These are phyloP conservation scores for Ambrosiella beaveri DNA, from an alignment of 2,329 filamentous ascomycete species.

Conservation along the genomic window DNA sequence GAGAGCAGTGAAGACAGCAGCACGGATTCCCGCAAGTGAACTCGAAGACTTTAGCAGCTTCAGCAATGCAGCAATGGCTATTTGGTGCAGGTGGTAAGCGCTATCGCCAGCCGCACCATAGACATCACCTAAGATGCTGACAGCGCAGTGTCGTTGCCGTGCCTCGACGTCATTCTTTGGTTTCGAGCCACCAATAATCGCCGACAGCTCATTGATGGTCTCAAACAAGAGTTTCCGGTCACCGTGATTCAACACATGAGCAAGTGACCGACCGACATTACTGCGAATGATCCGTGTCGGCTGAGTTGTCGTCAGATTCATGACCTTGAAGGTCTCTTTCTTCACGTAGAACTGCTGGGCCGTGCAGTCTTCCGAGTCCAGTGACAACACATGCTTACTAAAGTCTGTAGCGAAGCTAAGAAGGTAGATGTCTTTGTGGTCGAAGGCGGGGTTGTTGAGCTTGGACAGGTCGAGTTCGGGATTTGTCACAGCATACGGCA, in stretches of 20 bases:
- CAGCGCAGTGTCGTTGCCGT: slow-evolving; percentile 70
- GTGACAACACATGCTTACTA: slow-evolving; percentile 56
- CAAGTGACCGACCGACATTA: slow-evolving; percentile 71
- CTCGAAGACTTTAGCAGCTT: slow-evolving; percentile 67
- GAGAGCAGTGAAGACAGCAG: slow-evolving; percentile 57
- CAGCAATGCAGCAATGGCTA: slow-evolving; percentile 54
- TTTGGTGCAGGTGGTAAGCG: slow-evolving; percentile 63
- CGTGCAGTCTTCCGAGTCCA: slow-evolving; percentile 65
- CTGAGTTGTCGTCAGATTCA: slow-evolving; percentile 63
- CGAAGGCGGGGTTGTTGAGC: slow-evolving; percentile 72
- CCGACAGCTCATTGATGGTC: slow-evolving; percentile 74
- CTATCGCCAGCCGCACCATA: slow-evolving; percentile 90
- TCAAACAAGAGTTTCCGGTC: slow-evolving; percentile 88
- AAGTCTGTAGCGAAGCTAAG: slow-evolving; percentile 75
- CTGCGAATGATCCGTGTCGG: slow-evolving; percentile 81
- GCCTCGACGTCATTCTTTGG: slow-evolving; percentile 57
- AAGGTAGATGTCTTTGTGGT: slow-evolving; percentile 91
- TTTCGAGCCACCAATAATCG: slow-evolving; percentile 57
- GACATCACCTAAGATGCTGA: slow-evolving; percentile 71
- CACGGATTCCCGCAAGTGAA: slow-evolving; percentile 65
- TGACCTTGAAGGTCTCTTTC: slow-evolving; percentile 83
- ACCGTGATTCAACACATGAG: slow-evolving; percentile 64
- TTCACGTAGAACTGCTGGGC: slow-evolving; percentile 84
- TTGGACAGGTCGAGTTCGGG: slow-evolving; percentile 80
- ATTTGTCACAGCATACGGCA: slow-evolving; percentile 28